A percentile compares a stretch with the other conserved stretches of the same genome.
phyloP scores from a whole-genome alignment of 192 early-diverging fungal genomes.

The Entomortierella chlamydospora region DNA sequence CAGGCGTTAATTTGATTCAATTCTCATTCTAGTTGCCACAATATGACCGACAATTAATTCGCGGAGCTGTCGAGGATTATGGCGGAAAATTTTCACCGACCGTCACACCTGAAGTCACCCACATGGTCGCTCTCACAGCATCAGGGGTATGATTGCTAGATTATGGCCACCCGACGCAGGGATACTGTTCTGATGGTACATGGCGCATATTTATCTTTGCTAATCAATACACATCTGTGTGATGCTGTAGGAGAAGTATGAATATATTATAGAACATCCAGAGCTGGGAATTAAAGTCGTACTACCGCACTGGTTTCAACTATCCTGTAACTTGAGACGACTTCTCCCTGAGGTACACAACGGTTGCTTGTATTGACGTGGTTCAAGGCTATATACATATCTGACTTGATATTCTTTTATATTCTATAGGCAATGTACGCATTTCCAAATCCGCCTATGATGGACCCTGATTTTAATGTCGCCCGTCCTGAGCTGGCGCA shows the following conservation, averaged over 20 bases:
- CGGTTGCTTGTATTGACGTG: not conserved
- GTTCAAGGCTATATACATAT: too few relatives aligned
- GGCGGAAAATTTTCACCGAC: conserved; percentile 14
- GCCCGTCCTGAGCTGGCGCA: not conserved
- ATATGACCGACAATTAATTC: conserved; percentile 35
- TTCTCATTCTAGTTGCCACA: conserved; percentile 21
- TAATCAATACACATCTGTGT: too few relatives aligned
- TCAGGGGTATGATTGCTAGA: conserved; percentile 20
- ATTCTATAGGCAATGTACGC: conserved; percentile 34
- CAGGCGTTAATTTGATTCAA: not conserved
- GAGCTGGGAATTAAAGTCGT: conserved; percentile 68
- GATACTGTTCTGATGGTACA: not conserved
- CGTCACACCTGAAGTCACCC: conserved; percentile 15
- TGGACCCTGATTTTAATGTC: conserved; percentile 2
- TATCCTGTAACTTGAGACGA: conserved; percentile 66
- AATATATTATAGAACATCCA: conserved; percentile 53
- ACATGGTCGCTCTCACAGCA: conserved; percentile 26
- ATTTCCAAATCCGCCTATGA: conserved; percentile 50
- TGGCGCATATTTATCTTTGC: not conserved
- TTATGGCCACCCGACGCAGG: not conserved
- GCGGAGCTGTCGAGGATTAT: conserved; percentile 19
- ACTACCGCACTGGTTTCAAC: conserved; percentile 82
- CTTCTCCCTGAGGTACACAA: conserved; percentile 60
- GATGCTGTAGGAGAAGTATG: conserved; percentile 55
- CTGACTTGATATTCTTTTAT: conserved; percentile 12